Base-by-base conservation (phyloP, 2,329 filamentous ascomycete genomes). In the Aspergillus sergii region DNA sequence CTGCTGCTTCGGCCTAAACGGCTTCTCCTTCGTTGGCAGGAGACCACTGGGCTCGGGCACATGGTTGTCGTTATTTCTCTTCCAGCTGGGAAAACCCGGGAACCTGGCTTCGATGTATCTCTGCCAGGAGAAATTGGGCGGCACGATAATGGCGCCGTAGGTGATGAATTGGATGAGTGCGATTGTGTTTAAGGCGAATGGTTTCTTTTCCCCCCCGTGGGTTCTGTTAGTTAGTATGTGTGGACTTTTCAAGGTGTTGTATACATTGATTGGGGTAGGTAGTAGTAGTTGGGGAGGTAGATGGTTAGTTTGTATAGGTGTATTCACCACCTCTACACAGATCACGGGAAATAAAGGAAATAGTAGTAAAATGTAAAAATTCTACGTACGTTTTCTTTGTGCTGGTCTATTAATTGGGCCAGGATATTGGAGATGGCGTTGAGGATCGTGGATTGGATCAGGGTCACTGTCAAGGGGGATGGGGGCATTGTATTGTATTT, bases 71-170 rank as follows among this genome's bases (percentile, higher is more conserved):
- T 10, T 57, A 58, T 21, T 9, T 21, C 21, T 48, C 23, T 56
- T 50, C 60, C 59, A 65, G 14, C 53, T 39, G 2, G 84, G 83
- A 69, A 86, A 85, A 0, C 90, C 89, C 0, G 93, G 93, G 73
- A 93, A 96, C 4, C 82, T 79, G 7, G 85, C 81, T 78, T 97
- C 93, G 58, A 97, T 84, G 73, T 86, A 91, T 46, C 87, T 85
- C 83, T 96, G 93, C 93, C 93, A 97, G 71, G 92, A 75, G 73
- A 93, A 92, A 79, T 97, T 97, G 51, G 91, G 91, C 3, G 93
- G 93, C 46, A 89, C 90, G 76, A 85, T 89, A 63, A 96, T 74
- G 39, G 91, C 73, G 67, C 89, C 86, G 81, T 90, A 96, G 59
- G 92, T 73, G 58, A 91, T 80, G 78, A 96, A 97, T 74, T 93